Base-by-base conservation (phyloP, 805 yeast genomes). In the Wickerhamomyces sydowiorum region DNA sequence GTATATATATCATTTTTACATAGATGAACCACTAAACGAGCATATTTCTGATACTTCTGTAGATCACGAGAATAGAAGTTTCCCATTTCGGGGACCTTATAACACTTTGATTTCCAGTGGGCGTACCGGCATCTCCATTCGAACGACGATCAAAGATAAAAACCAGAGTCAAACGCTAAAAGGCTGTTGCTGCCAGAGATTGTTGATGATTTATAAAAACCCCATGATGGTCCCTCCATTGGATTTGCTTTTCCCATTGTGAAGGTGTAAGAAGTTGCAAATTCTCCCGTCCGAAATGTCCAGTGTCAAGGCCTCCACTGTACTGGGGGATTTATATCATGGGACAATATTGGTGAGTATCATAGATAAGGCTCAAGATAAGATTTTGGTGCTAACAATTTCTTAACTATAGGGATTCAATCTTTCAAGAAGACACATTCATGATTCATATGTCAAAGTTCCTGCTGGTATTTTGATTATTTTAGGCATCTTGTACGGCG, bases 391-490 rank as follows among this genome's bases (percentile, higher is more conserved):
- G 12, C 27, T 8, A 8, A 24, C 12, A 24, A 8, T 24, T 8
- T 8, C 27, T 35, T 23, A 7, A 9, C 15, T 15, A 32, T 20
- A 48, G 53, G 59, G 57, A 2, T 7, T 53, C 17, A 48, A 40
- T 36, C 43, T 39, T n/a, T 46, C 52, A 4, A 37, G 31, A 28
- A 21, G 41, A n/a, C 59, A 56, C 38, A 43, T 54, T 12, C 6
- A 54, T 2, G 46, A 54, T 14, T 27, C 47, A 3, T 55, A 52
- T 29, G 36, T 54, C 28, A 51, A 54, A 27, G 46, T 55, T 2
- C 60, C 60, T 4, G 38, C 53, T 8, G 60, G 59, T 1, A 29
- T 56, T 7, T 23, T 56, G n/a, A 5, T 42, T 2, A 47, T 53
- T 42, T 35, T 56, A 3, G 42, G 36, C 3, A 41, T 54, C 7